Conservation (phyloP, 805 yeast genomes). For the Ogataea polymorpha region DNA sequence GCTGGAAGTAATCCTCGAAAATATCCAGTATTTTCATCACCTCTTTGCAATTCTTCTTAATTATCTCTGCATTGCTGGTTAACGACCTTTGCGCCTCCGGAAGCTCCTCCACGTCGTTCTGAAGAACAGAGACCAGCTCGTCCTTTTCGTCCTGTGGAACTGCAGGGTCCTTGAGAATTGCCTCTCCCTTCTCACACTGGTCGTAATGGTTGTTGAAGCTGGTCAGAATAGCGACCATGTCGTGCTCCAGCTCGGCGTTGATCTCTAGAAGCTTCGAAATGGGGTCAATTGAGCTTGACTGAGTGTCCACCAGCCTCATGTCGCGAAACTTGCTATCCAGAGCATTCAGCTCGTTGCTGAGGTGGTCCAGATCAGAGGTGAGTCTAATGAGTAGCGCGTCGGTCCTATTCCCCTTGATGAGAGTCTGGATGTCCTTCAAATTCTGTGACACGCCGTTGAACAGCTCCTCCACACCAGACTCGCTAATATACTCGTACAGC, state of each 20-base stretch:
- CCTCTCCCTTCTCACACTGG: constrained; percentile 57
- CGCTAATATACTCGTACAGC: constrained; percentile 49
- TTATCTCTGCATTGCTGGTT: constrained; percentile 33
- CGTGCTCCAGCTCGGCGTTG: constrained; percentile 55
- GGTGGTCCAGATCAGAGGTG: constrained; percentile 24
- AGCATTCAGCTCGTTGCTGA: constrained; percentile 25
- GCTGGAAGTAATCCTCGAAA: constrained; percentile 19
- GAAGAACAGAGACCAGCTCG: constrained; percentile 45
- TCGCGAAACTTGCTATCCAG: constrained; percentile 24
- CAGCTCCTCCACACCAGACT: constrained; percentile 34
- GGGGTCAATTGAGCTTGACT: constrained; percentile 16
- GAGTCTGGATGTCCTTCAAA: constrained; percentile 29
- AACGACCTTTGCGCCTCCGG: constrained; percentile 53
- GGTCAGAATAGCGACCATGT: constrained; percentile 64
- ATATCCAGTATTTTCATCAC: constrained; percentile 21
- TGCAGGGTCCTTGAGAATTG: constrained; percentile 33
- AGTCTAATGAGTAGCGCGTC: constrained; percentile 29
- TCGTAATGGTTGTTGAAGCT: constrained; percentile 82
- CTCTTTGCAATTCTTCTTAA: constrained; percentile 30
- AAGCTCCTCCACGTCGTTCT: constrained; percentile 53
- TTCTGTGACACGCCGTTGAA: constrained; percentile 30
- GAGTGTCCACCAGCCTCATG: constrained; percentile 23
- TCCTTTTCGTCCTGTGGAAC: constrained; percentile 30
- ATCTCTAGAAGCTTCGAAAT: constrained; percentile 33
- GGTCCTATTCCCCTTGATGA: constrained; percentile 26